phyloP scores from a whole-genome alignment of 2,329 filamentous ascomycete species.

The Zasmidium cellare region DNA sequence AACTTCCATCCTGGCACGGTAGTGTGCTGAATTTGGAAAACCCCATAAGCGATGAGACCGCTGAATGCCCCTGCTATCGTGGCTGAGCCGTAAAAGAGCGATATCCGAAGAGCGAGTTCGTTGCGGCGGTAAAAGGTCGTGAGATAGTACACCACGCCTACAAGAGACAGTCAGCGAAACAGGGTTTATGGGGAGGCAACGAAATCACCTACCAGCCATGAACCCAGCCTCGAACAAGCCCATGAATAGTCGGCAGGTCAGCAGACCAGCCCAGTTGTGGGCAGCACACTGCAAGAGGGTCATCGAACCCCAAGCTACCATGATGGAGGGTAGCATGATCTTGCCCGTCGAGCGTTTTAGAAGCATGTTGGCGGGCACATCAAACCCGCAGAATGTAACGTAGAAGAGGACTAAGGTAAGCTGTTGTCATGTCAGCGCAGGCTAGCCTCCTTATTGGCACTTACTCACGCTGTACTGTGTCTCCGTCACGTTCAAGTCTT shows the following conservation, averaged over 20 bases:
- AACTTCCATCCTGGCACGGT: constrained; percentile 61
- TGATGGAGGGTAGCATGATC: constrained; percentile 55
- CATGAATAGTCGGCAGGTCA: constrained; percentile 68
- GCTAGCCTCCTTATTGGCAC: no score
- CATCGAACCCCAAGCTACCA: constrained; percentile 67
- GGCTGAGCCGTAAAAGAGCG: constrained; percentile 73
- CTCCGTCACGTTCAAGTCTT: constrained; percentile 59
- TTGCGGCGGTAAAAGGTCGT: constrained; percentile 67
- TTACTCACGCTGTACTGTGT: constrained; percentile 48
- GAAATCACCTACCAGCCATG: not conserved
- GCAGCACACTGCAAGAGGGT: constrained; percentile 61
- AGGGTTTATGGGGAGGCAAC: not conserved
- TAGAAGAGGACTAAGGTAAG: constrained; percentile 71
- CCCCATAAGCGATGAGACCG: constrained; percentile 59
- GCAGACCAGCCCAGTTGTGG: constrained; percentile 64
- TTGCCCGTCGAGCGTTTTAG: constrained; percentile 68
- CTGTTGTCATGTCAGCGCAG: constrained; percentile 53
- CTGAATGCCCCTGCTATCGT: constrained; percentile 71
- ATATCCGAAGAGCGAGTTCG: constrained; percentile 68
- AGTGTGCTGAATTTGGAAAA: constrained; percentile 58
- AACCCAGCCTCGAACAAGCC: constrained; percentile 31
- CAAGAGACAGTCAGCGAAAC: constrained; percentile 51
- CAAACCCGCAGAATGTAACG: constrained; percentile 70
- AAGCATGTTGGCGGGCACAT: constrained; percentile 64
- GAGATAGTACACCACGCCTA: constrained; percentile 64